These are phyloP conservation scores for Gossypium schwendimanii DNA, from an alignment of 441 rosid species.

Conservation along the genomic window DNA sequence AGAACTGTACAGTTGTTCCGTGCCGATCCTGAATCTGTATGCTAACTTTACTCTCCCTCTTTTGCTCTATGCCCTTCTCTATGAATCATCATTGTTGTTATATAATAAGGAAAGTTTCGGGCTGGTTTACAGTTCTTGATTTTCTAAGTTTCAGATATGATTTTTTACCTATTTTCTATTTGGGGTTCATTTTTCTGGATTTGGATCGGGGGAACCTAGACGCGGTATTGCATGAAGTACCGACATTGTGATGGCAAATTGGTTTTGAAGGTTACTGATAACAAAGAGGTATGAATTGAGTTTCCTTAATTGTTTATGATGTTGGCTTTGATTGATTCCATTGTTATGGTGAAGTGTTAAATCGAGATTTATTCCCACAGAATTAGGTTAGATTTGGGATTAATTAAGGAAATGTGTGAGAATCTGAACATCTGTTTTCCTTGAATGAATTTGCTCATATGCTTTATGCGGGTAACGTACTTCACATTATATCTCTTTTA, in stretches of 20 bases:
- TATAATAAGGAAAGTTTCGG: not conserved
- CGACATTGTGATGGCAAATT: conserved; percentile 84
- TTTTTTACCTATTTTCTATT: conserved; percentile 1
- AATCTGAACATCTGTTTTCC: not conserved
- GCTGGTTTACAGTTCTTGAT: not conserved
- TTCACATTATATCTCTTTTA: not conserved
- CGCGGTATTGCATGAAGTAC: conserved; percentile 84
- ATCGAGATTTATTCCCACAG: not conserved
- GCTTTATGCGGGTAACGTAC: not conserved
- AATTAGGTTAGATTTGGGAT: conserved; percentile 3
- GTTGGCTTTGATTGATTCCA: not conserved
- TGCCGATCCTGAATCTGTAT: conserved; percentile 82
- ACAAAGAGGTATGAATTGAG: conserved; percentile 59
- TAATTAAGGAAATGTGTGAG: not conserved
- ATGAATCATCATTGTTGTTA: not conserved
- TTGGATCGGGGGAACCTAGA: conserved; percentile 34
- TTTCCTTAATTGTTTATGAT: not conserved
- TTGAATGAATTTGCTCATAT: not conserved
- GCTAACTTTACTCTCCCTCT: conserved; percentile 12
- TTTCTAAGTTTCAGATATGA: not conserved
- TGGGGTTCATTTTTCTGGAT: not conserved
- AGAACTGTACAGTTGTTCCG: conserved; percentile 75
- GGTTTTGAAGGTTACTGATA: conserved; percentile 95
- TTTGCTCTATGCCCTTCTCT: not conserved
- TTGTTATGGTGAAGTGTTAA: not conserved